Evolutionary conservation across 139 green algal genomes (phyloP).

Genomic region (Coelastrella sp.): DNA sequence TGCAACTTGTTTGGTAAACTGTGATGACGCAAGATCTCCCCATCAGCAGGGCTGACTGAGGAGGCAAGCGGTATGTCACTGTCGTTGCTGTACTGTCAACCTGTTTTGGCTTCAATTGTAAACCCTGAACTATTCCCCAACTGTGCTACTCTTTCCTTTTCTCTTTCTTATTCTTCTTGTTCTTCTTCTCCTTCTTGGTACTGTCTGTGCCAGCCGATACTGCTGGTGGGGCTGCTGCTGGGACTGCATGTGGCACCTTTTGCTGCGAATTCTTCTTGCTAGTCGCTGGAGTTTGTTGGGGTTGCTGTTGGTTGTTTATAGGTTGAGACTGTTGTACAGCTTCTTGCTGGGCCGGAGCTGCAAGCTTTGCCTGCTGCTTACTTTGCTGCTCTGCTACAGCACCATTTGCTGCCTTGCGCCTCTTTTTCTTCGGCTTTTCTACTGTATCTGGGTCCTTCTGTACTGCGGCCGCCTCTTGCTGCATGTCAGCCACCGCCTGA

Average conservation of each 20-base stretch:
- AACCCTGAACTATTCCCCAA: too few species aligned
- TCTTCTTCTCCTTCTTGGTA: not conserved
- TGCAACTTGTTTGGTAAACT: too few species aligned
- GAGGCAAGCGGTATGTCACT: too few species aligned
- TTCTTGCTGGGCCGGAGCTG: too few species aligned
- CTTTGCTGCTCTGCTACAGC: not conserved
- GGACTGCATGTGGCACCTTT: not conserved
- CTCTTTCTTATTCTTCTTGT: slow-evolving; percentile 15
- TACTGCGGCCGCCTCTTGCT: not conserved
- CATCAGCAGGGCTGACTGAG: too few species aligned
- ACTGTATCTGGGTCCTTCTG: too few species aligned
- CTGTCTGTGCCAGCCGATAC: not conserved
- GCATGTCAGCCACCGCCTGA: too few species aligned
- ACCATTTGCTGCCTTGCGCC: slow-evolving; percentile 12
- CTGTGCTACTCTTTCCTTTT: not conserved
- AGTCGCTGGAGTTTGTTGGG: not conserved
- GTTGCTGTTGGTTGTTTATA: not conserved
- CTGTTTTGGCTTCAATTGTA: too few species aligned
- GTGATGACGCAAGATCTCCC: too few species aligned
- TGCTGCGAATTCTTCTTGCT: not conserved
- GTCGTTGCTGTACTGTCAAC: too few species aligned
- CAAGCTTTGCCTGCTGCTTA: not conserved
- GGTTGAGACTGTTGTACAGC: too few species aligned
- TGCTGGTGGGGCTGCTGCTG: not conserved
- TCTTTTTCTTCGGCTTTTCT: too few species aligned